These are phyloP conservation scores for Dictyostelium discoideum DNA, from an alignment of 78 protist genomes.

Conservation along the genomic window DNA sequence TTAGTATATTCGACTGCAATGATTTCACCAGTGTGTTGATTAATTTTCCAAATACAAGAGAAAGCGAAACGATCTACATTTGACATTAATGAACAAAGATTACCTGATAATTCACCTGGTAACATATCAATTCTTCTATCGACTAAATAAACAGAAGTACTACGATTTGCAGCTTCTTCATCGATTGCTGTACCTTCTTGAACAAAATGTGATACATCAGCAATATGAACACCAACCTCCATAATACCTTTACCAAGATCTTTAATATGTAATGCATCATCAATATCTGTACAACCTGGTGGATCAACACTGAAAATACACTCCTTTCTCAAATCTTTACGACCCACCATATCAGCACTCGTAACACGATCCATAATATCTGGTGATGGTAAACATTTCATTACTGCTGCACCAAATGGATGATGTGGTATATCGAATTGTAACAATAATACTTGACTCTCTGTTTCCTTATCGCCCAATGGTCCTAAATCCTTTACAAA, in stretches of 20 bases:
- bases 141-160: constrained; percentile 92
- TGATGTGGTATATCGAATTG: constrained; percentile 83
- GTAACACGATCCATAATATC: constrained; percentile 49
- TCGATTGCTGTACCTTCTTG: constrained; percentile 83
- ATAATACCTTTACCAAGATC: constrained; percentile 48
- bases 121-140: constrained; percentile 93
- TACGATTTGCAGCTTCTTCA: constrained; percentile 84
- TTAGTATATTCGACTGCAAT: constrained; percentile 75
- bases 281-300: constrained; percentile 94
- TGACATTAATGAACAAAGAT: constrained; percentile 92
- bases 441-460: constrained; percentile 64
- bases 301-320: constrained; percentile 95
- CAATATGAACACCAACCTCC: constrained; percentile 97
- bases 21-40: constrained; percentile 65
- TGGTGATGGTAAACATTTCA: constrained; percentile 77
- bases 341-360: constrained; percentile 69
- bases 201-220: constrained; percentile 95
- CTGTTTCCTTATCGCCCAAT: constrained; percentile 82
- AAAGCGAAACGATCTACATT: constrained; percentile 95
- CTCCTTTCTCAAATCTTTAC: constrained; percentile 85
- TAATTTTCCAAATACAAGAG: constrained; percentile 84
- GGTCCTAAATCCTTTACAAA: constrained; percentile 86
- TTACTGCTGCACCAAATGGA: constrained; percentile 80
- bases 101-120: constrained; percentile 86
- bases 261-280: constrained; percentile 93